Conservation (phyloP, 2,329 filamentous ascomycete species). For the Ceratocystis cacaofunesta region DNA sequence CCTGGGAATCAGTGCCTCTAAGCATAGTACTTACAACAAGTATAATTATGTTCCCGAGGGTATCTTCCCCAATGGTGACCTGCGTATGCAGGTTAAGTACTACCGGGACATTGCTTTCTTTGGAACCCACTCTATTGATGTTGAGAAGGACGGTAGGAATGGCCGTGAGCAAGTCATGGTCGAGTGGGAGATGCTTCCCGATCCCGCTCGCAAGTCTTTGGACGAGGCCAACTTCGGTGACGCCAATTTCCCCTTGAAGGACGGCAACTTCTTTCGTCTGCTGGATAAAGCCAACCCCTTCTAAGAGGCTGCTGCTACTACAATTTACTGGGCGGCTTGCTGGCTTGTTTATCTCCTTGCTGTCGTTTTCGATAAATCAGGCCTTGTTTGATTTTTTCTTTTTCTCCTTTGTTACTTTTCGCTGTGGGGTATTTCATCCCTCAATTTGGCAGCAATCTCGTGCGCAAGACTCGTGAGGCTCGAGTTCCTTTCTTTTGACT, state of each 20-base stretch:
- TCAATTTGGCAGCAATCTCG: neutral
- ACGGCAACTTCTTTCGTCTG: conserved; percentile 21
- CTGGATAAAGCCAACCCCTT: conserved; percentile 17
- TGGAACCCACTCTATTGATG: conserved; percentile 26
- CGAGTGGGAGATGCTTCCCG: conserved; percentile 30
- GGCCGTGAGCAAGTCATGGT: conserved; percentile 29
- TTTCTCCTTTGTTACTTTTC: neutral
- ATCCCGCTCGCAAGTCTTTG: conserved; percentile 25
- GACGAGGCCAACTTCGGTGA: conserved; percentile 27
- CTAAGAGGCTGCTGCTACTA: neutral
- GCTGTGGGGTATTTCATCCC: neutral
- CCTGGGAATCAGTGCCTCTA: conserved; percentile 26
- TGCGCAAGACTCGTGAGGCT: neutral
- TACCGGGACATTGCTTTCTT: conserved; percentile 21
- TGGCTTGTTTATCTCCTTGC: neutral
- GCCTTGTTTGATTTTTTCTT: neutral
- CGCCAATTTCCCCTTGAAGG: conserved; percentile 30
- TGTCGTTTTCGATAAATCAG: neutral
- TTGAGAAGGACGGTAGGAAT: conserved; percentile 22
- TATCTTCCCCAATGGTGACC: conserved; percentile 14
- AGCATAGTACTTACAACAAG: conserved; percentile 26
- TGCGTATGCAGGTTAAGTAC: conserved; percentile 24
- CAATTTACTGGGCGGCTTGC: neutral
- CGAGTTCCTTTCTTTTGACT: neutral
- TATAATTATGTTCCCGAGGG: conserved; percentile 14